Conservation (phyloP, 208 protist genomes). For the Leishmania lainsoni region DNA sequence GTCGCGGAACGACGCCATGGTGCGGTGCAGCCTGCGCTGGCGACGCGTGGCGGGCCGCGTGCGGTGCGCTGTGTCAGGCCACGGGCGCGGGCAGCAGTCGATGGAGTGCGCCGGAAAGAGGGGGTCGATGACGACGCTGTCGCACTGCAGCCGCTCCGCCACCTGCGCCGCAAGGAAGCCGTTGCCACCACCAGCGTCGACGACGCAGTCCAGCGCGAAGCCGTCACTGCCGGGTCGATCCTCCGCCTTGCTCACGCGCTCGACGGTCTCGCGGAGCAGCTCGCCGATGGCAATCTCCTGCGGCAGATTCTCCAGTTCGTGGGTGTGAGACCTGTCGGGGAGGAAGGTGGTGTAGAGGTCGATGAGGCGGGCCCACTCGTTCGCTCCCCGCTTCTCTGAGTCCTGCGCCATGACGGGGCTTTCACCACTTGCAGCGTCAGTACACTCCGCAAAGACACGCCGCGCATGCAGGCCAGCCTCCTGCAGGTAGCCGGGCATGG, state of each 20-base stretch:
- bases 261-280: slow-evolving; percentile 38
- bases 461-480: slow-evolving; percentile 23
- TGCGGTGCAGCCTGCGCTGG: slow-evolving; percentile 39
- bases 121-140: slow-evolving; percentile 72
- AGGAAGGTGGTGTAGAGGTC: slow-evolving; percentile 67
- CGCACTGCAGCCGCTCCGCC: slow-evolving; percentile 61
- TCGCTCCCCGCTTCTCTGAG: not conserved
- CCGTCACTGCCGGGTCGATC: not conserved
- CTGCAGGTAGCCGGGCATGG: slow-evolving; percentile 17
- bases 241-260: slow-evolving; percentile 3
- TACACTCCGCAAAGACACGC: not conserved
- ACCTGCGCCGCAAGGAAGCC: slow-evolving; percentile 76
- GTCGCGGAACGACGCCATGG: slow-evolving; percentile 46
- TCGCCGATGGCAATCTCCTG: slow-evolving; percentile 85
- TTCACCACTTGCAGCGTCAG: not conserved
- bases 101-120: slow-evolving; percentile 73
- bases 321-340: slow-evolving; percentile 73
- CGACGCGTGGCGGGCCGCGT: slow-evolving; percentile 38
- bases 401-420: not conserved
- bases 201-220: slow-evolving; percentile 44
- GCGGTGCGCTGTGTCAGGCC: slow-evolving; percentile 47
- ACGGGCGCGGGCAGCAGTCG: slow-evolving; percentile 63
- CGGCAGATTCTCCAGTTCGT: slow-evolving; percentile 85
- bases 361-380: slow-evolving; percentile 49
- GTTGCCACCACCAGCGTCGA: slow-evolving; percentile 85